phyloP scores from a whole-genome alignment of 345 rosid species.

The Gossypium raimondii region DNA sequence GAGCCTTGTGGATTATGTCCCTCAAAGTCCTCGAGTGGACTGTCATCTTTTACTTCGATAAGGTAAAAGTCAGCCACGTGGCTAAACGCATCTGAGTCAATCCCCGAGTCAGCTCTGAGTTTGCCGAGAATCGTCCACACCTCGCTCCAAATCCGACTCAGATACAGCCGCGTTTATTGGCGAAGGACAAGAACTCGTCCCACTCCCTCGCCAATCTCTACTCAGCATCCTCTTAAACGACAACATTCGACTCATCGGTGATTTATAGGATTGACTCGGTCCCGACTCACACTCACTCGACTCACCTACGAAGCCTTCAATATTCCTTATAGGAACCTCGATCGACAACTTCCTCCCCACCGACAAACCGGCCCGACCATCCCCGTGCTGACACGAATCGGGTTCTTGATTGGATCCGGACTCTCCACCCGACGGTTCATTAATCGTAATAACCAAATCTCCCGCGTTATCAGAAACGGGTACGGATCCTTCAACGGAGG shows the following conservation, averaged over 20 bases:
- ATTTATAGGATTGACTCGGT: slow-evolving; percentile 42
- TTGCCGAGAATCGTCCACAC: slow-evolving; percentile 23
- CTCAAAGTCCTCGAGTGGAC: neutral
- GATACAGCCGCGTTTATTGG: slow-evolving; percentile 17
- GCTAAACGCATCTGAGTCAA: neutral
- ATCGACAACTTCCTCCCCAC: slow-evolving; percentile 40
- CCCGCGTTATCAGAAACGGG: slow-evolving; percentile 6
- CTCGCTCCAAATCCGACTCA: slow-evolving; percentile 45
- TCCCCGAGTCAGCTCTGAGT: slow-evolving; percentile 12
- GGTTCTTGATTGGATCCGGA: slow-evolving; percentile 30
- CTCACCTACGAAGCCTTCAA: slow-evolving; percentile 28
- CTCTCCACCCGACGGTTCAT: slow-evolving; percentile 16
- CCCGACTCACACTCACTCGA: slow-evolving; percentile 10
- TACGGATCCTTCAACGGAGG: slow-evolving; percentile 45
- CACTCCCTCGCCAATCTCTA: slow-evolving; percentile 37
- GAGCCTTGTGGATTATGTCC: neutral
- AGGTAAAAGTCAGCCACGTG: neutral
- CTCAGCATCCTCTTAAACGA: slow-evolving; percentile 55
- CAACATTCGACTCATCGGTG: slow-evolving; percentile 57
- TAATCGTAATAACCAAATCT: slow-evolving; percentile 20
- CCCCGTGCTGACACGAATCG: slow-evolving; percentile 31
- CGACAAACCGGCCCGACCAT: slow-evolving; percentile 15
- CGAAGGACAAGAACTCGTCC: slow-evolving; percentile 20
- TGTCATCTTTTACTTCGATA: neutral
- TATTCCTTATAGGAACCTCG: slow-evolving; percentile 34